Evolutionary conservation across 345 rosid species (phyloP), one percentile per base, ranked within the genome.

Genomic region (Hibiscus mutabilis): DNA sequence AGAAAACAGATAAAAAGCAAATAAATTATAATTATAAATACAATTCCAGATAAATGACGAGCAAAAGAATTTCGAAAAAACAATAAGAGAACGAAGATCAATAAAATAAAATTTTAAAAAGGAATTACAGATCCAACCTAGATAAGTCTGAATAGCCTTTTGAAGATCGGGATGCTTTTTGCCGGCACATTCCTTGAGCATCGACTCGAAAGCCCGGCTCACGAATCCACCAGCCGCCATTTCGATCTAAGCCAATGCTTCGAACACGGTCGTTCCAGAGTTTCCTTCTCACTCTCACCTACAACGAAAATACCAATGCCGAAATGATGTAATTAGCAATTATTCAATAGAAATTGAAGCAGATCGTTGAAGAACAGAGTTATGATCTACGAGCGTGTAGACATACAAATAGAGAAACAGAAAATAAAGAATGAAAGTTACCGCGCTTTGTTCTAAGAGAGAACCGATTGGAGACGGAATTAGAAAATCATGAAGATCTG

Each of bases 171-270:
- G 89, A 67, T 66, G 82, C 86, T 90, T 92, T 79, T 88, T 92
- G 66, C 91, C 82, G n/a, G 89, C 84, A 71, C 96, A 92, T 81
- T 95, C 99, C 83, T 92, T 95, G 76, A 95, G 91, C 86, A 95
- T 92, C 73, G 94, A 83, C 86, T 95, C 99, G 71, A 95, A 92
- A 35, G 97, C 98, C 51, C 99, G 93, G 80, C 79, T 83, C 74
- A 95, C 84, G 69, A 95, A 95, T 24, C 99, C 99, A 33, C 97
- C 99, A 9, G 98, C 99, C 74, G 98, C 99, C 86, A 79, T 87
- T 49, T 35, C 15, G 61, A 52, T 71, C 72, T 69, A 47, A 27
- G 47, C 63, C 46, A 33, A 29, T 29, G 71, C 71, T 51, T 27
- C 57, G 22, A 49, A 16, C 31, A 42, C 31, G 29, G 22, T 16